A percentile compares a stretch with the other conserved stretches of the same genome.
Conservation (phyloP, 495 filamentous ascomycete species). For the Letharia lupina region DNA sequence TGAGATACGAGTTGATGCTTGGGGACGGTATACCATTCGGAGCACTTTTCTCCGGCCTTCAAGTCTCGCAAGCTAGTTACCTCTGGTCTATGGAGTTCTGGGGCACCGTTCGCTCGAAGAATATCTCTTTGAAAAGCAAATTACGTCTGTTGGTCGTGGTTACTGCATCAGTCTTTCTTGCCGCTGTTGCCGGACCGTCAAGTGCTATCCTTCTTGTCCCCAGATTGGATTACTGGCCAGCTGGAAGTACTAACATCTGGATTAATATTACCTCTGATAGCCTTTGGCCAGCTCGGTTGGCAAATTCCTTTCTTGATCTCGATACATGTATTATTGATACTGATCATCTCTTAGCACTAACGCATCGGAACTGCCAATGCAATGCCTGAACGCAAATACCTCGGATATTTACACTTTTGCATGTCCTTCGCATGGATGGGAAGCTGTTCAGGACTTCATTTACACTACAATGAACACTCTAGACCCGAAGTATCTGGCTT, state of each 20-base stretch:
- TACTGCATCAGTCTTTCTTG: constrained; percentile 17
- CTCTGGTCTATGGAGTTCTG: constrained; percentile 29
- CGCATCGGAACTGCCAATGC: constrained; percentile 8
- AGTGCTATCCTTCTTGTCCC: constrained; percentile 26
- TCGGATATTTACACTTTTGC: background rate
- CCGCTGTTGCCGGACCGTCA: constrained; percentile 22
- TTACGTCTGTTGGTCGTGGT: constrained; percentile 1
- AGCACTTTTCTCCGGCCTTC: constrained; percentile 24
- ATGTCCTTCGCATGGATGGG: constrained; percentile 20
- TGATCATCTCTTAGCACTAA: constrained; percentile 6
- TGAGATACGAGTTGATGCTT: constrained; percentile 18
- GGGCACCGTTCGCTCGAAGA: constrained; percentile 10
- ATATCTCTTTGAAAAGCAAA: background rate
- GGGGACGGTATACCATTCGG: constrained; percentile 23
- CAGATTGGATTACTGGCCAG: constrained; percentile 22
- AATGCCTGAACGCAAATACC: constrained; percentile 2
- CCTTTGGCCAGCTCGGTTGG: constrained; percentile 21
- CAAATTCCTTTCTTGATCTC: background rate
- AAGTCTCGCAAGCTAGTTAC: constrained; percentile 23
- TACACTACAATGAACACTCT: background rate
- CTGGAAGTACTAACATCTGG: constrained; percentile 26
- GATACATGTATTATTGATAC: background rate
- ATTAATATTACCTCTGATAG: constrained; percentile 24
- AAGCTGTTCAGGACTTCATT: background rate
- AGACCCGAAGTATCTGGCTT: background rate